Conservation (phyloP, 345 rosid genomes). For the Passiflora organensis region DNA sequence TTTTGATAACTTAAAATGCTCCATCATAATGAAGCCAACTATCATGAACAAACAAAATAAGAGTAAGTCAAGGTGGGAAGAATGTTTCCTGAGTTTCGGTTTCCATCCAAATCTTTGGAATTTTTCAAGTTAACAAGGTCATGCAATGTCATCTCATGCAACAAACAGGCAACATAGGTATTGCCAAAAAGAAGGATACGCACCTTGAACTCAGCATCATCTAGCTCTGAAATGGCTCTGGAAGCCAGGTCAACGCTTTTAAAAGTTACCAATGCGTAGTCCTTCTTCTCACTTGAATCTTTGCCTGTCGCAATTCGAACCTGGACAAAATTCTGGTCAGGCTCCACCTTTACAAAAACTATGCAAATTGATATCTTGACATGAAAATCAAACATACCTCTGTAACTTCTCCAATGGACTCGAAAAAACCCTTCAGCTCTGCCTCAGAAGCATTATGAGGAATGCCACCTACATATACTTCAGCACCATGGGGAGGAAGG, state of each 20-base stretch:
- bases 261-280: slow-evolving; percentile 87
- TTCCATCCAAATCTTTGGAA: neutral
- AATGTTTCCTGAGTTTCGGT: neutral
- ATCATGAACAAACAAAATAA: neutral
- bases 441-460: slow-evolving; percentile 68
- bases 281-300: slow-evolving; percentile 68
- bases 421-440: slow-evolving; percentile 66
- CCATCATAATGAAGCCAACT: neutral
- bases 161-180: neutral
- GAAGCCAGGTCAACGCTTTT: slow-evolving; percentile 69
- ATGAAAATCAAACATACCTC: slow-evolving; percentile 44
- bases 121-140: slow-evolving; percentile 3
- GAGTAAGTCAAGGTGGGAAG: neutral
- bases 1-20: slow-evolving; percentile 3
- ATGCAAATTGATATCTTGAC: neutral
- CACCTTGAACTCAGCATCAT: slow-evolving; percentile 74
- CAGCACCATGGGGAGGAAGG: slow-evolving; percentile 91
- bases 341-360: neutral
- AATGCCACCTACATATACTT: slow-evolving; percentile 81
- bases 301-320: slow-evolving; percentile 81
- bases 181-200: slow-evolving; percentile 10
- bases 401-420: slow-evolving; percentile 74
- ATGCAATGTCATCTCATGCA: neutral
- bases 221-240: slow-evolving; percentile 69
- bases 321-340: slow-evolving; percentile 33